phyloP scores from a whole-genome alignment of 805 yeast species.

The Pichia nakasei region DNA sequence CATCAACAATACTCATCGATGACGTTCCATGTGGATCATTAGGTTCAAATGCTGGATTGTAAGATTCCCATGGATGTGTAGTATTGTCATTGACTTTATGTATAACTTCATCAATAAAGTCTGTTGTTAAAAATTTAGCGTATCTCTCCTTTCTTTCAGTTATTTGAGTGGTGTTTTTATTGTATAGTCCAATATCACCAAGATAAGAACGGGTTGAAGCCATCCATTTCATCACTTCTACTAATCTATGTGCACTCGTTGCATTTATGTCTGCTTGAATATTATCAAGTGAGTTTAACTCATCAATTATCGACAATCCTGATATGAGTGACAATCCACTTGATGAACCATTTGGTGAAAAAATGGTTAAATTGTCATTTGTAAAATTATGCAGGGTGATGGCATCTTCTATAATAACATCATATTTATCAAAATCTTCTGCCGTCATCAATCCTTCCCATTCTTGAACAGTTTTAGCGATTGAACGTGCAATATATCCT shows the following conservation, averaged over 20 bases:
- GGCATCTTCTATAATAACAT: slow-evolving; percentile 39
- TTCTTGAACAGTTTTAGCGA: slow-evolving; percentile 40
- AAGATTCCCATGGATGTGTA: slow-evolving; percentile 64
- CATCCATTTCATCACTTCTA: slow-evolving; percentile 93
- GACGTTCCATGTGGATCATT: slow-evolving; percentile 88
- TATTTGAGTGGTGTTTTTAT: slow-evolving; percentile 17
- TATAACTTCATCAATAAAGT: slow-evolving; percentile 51
- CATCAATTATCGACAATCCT: slow-evolving; percentile 51
- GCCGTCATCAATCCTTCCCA: slow-evolving; percentile 60
- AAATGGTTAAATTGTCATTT: slow-evolving; percentile 27
- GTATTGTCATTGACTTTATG: slow-evolving; percentile 42
- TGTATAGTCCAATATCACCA: slow-evolving; percentile 49
- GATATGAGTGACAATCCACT: slow-evolving; percentile 40
- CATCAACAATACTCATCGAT: slow-evolving; percentile 74
- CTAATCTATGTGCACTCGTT: slow-evolving; percentile 51
- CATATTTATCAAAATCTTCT: slow-evolving; percentile 61
- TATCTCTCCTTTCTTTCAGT: slow-evolving; percentile 30
- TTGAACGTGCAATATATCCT: slow-evolving; percentile 58
- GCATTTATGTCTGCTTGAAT: slow-evolving; percentile 35
- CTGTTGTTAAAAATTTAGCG: slow-evolving; percentile 34
- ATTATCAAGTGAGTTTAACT: slow-evolving; percentile 18
- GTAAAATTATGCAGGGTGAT: slow-evolving; percentile 31
- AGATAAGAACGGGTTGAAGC: slow-evolving; percentile 77
- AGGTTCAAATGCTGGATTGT: slow-evolving; percentile 69
- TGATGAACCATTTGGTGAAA: slow-evolving; percentile 63